A percentile compares a stretch with the other conserved stretches of the same genome.
Evolutionary conservation across 352 stramenopile species (phyloP).

Genomic region (Globisporangium emineosum): DNA sequence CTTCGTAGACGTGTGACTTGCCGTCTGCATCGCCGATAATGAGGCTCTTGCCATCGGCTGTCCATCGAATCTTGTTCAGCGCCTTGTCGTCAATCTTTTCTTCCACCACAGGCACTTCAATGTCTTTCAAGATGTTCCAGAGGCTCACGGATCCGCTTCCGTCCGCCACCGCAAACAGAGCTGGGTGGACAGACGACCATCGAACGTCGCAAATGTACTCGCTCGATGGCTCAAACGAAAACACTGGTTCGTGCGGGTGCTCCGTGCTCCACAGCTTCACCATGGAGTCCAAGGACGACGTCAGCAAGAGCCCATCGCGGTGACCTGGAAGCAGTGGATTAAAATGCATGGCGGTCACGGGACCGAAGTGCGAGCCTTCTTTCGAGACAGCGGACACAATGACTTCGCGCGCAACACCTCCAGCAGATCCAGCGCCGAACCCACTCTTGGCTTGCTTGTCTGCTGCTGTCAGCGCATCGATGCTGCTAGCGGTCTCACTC

Average conservation of each 20-base stretch:
- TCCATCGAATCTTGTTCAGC: slow-evolving; percentile 86
- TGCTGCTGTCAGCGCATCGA: slow-evolving; percentile 5
- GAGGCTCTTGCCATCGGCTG: slow-evolving; percentile 68
- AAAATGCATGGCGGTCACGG: slow-evolving; percentile 83
- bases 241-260: slow-evolving; percentile 57
- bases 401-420: slow-evolving; percentile 47
- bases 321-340: slow-evolving; percentile 70
- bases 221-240: slow-evolving; percentile 84
- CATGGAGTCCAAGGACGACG: slow-evolving; percentile 82
- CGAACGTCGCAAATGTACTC: slow-evolving; percentile 88
- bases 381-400: slow-evolving; percentile 66
- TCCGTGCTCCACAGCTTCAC: slow-evolving; percentile 88
- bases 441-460: slow-evolving; percentile 43
- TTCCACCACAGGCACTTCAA: slow-evolving; percentile 69
- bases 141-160: slow-evolving; percentile 67
- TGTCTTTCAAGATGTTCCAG: slow-evolving; percentile 85
- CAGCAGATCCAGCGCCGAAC: slow-evolving; percentile 15
- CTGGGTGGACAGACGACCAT: slow-evolving; percentile 78
- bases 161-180: slow-evolving; percentile 82
- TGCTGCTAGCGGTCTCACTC: slow-evolving; percentile 17
- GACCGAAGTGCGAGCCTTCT: slow-evolving; percentile 74
- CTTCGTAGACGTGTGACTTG: slow-evolving; percentile 73
- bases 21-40: slow-evolving; percentile 77
- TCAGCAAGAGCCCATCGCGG: slow-evolving; percentile 76
- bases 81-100: slow-evolving; percentile 68